Conservation (phyloP, 768 basidiomycete genomes). For the Clathrus columnatus region DNA sequence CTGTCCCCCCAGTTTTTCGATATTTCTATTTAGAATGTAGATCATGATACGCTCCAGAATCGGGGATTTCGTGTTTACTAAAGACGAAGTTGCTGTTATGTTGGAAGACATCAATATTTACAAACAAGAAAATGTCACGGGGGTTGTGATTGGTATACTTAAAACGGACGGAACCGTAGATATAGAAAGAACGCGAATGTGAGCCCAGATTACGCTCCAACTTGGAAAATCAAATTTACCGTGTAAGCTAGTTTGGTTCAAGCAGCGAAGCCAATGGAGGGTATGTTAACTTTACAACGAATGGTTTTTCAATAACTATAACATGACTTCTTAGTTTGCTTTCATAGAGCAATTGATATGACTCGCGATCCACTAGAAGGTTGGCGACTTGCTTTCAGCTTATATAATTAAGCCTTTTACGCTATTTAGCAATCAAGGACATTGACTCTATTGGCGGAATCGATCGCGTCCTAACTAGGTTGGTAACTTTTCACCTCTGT, state of each 20-base stretch:
- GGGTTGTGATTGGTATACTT: slow-evolving; percentile 62
- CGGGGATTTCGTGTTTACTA: slow-evolving; percentile 72
- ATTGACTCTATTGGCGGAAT: slow-evolving; percentile 54
- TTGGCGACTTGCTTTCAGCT: too few species aligned
- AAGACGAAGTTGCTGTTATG: slow-evolving; percentile 63
- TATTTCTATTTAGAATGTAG: slow-evolving; percentile 30
- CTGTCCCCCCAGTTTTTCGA: not conserved
- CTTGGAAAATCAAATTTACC: not conserved
- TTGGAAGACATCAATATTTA: slow-evolving; percentile 59
- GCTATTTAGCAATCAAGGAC: slow-evolving; percentile 29
- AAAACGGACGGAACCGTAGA: slow-evolving; percentile 50
- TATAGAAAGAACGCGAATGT: slow-evolving; percentile 48
- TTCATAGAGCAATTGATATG: slow-evolving; percentile 78
- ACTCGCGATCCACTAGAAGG: slow-evolving; percentile 45
- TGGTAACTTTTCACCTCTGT: slow-evolving; percentile 5
- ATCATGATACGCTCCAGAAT: slow-evolving; percentile 72
- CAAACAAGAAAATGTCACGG: slow-evolving; percentile 47
- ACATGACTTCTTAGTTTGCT: slow-evolving; percentile 44
- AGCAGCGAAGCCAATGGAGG: slow-evolving; percentile 53
- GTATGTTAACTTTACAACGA: slow-evolving; percentile 25
- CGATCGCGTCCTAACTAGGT: slow-evolving; percentile 77
- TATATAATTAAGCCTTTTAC: not conserved
- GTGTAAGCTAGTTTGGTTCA: slow-evolving; percentile 38
- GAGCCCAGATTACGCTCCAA: slow-evolving; percentile 15
- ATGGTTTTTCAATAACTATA: not conserved